Conservation (phyloP, 768 basidiomycete species). For the Lactifluus subvellereus region DNA sequence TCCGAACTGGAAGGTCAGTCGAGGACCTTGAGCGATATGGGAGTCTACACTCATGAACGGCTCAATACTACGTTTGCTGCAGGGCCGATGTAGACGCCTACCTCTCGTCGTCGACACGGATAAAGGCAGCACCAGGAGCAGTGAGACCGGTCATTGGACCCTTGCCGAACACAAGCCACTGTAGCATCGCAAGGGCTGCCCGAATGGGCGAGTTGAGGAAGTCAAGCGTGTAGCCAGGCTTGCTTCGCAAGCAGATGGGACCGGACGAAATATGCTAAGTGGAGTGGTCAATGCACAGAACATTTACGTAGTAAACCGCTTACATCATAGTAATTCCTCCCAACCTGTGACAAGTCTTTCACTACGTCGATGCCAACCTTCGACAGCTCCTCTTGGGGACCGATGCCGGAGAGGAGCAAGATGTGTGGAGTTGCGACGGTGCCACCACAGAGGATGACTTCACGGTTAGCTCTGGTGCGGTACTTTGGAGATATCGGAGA, state of each 20-base stretch:
- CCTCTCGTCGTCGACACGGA: constrained; percentile 21
- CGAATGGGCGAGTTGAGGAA: constrained; percentile 18
- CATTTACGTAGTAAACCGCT: not conserved
- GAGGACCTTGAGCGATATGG: constrained; percentile 12
- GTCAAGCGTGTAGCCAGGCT: constrained; percentile 20
- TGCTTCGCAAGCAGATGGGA: constrained; percentile 12
- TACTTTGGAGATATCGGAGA: constrained; percentile 8
- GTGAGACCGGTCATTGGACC: constrained; percentile 16
- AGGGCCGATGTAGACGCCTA: not conserved
- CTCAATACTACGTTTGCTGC: not conserved
- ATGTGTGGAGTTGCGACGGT: constrained; percentile 33
- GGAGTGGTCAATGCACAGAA: not conserved
- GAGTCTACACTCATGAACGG: constrained; percentile 1
- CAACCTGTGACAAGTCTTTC: constrained; percentile 19
- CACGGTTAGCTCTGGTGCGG: constrained; percentile 18
- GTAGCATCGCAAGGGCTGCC: constrained; percentile 7
- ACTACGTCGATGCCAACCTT: constrained; percentile 28
- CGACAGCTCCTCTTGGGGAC: constrained; percentile 32
- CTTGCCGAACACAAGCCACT: constrained; percentile 11
- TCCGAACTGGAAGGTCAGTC: not conserved
- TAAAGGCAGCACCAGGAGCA: constrained; percentile 17
- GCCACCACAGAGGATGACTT: constrained; percentile 27
- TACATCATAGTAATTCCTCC: constrained; percentile 22
- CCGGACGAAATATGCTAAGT: constrained; percentile 16
- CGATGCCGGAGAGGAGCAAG: constrained; percentile 40